phyloP scores from a whole-genome alignment of 148 eudicot species.

The Euryodendron excelsum region DNA sequence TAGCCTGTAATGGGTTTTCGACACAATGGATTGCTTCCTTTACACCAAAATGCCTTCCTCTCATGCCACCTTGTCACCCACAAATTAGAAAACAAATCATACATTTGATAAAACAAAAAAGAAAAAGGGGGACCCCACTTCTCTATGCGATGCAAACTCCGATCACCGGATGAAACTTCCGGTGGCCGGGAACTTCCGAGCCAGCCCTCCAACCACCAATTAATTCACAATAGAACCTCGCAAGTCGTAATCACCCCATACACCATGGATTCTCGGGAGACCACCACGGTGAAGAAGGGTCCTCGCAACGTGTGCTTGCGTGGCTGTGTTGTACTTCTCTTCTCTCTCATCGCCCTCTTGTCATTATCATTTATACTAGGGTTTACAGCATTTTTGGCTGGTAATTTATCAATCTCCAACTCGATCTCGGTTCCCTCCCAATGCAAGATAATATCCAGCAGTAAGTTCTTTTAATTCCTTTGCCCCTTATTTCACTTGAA shows the following conservation, averaged over 20 bases:
- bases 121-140: too few relatives aligned
- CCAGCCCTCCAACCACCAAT: too few relatives aligned
- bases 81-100: too few relatives aligned
- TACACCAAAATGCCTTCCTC: too few relatives aligned
- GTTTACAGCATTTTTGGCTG: neutral
- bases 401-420: conserved; percentile 4
- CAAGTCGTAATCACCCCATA: too few relatives aligned
- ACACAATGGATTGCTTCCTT: too few relatives aligned
- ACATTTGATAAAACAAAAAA: too few relatives aligned
- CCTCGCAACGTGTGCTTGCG: conserved; percentile 7
- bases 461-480: conserved; percentile 8
- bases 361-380: neutral
- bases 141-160: neutral
- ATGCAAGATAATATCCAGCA: conserved; percentile 11
- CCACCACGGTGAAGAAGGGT: neutral
- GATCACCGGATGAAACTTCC: conserved; percentile 9
- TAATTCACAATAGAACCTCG: neutral
- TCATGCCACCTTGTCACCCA: too few relatives aligned
- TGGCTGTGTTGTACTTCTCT: neutral
- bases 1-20: too few relatives aligned
- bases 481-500: too few relatives aligned
- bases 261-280: conserved; percentile 8
- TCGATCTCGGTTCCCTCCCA: conserved; percentile 12
- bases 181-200: neutral
- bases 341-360: conserved; percentile 2